Evolutionary conservation across 345 rosid genomes (phyloP), one percentile per base, ranked within the genome.

Genomic region (Eucalyptus erythrocorys): DNA sequence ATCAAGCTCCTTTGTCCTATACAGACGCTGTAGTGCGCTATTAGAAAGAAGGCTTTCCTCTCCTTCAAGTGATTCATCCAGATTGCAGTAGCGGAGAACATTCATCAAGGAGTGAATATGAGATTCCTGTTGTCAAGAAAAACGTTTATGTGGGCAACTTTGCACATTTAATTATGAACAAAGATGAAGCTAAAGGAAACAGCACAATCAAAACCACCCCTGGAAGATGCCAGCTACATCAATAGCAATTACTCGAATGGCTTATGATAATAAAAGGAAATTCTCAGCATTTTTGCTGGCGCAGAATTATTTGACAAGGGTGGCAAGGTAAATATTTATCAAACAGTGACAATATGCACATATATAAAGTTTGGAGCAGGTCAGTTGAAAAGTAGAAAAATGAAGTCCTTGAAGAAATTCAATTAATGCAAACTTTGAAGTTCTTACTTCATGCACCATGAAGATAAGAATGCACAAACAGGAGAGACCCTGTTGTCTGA

Each of bases 61-160:
- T 87, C 93, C 99, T 92, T 94, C 98, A 89, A 98, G 99, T 84
- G 99, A 95, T 90, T 98, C 99, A 64, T 97, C 99, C 34, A 98
- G 94, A 92, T 98, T 95, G 91, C 99, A 97, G 90, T 96, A 98
- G 64, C 99, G 99, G 87, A 98, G 93, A 61, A 98, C 99, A 86
- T 98, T 98, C 99, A 96, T 91, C 88, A 98, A 95, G 49, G 99
- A 98, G 92, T 97, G 99, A 88, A 96, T 96, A 89, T 98, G 99
- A 55, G 99, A 98, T 92, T 97, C 99, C 99, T 98, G 96, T 79
- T 90, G 88, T 40, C 42, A 76, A 10, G 42, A 76, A 37, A 37
- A 42, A 37, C 8, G 27, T 76, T 76, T 40, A 76, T 4, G 30
- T 40, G 84, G 5, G 84, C 4, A 21, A 40, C 84, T 76, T 76